These are phyloP conservation scores for Yueomyces sinensis DNA, from an alignment of 805 yeast species.

Conservation along the genomic window DNA sequence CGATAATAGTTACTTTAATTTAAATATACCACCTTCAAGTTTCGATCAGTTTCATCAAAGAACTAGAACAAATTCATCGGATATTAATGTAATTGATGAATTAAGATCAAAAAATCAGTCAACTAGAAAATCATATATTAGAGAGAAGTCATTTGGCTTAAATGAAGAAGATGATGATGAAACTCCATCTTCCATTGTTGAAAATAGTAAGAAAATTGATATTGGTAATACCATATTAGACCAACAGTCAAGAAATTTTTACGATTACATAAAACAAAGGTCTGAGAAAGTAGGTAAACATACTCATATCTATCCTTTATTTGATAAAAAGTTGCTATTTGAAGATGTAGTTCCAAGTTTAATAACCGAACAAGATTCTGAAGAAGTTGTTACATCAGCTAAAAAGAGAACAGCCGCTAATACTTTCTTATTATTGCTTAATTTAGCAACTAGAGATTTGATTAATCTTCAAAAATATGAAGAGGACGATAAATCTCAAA, in stretches of 20 bases:
- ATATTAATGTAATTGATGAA: conserved; percentile 13
- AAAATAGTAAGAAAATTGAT: neutral
- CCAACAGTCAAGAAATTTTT: conserved; percentile 17
- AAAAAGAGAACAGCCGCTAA: conserved; percentile 18
- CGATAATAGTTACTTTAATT: conserved; percentile 11
- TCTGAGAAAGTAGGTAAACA: conserved; percentile 10
- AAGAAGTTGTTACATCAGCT: conserved; percentile 1
- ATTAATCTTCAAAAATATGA: conserved; percentile 3
- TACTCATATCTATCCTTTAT: conserved; percentile 9
- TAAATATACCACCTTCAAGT: conserved; percentile 22
- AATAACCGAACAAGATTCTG: conserved; percentile 1
- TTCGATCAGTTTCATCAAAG: conserved; percentile 15
- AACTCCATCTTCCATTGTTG: neutral
- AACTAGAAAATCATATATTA: neutral
- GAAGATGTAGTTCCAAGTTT: conserved; percentile 19
- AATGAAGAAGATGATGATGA: conserved; percentile 1
- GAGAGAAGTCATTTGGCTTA: neutral
- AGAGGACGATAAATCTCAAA: neutral
- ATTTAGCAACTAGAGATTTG: conserved; percentile 16
- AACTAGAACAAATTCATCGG: conserved; percentile 11
- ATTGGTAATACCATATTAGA: conserved; percentile 6
- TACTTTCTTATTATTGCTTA: conserved; percentile 19
- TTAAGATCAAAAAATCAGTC: conserved; percentile 5
- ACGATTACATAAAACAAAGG: conserved; percentile 17
- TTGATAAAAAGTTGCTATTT: conserved; percentile 11